These are phyloP conservation scores for Phytophthora pisi DNA, from an alignment of 352 stramenopile species.

Conservation along the genomic window DNA sequence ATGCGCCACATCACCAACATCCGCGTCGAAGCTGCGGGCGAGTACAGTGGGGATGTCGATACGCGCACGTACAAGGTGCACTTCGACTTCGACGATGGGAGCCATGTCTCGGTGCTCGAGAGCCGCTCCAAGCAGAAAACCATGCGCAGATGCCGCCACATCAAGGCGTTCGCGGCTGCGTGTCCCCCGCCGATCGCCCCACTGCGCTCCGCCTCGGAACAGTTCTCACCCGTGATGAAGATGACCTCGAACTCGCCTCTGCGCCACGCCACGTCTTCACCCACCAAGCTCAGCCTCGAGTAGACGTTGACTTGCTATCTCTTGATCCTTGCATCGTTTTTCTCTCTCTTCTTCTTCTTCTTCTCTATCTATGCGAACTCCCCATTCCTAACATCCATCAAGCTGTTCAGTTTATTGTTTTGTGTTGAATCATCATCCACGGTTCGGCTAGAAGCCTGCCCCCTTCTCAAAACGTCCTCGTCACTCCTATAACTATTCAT, in stretches of 20 bases:
- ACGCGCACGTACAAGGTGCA: constrained; percentile 74
- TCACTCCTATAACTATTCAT: constrained; percentile 49
- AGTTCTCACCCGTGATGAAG: constrained; percentile 18
- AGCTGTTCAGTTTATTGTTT: constrained; percentile 44
- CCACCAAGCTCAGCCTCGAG: constrained; percentile 28
- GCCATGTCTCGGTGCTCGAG: constrained; percentile 58
- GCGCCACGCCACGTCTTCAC: constrained; percentile 28
- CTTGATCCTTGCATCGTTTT: not conserved
- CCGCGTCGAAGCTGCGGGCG: constrained; percentile 62
- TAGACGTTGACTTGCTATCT: constrained; percentile 9
- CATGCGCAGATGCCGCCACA: constrained; percentile 52
- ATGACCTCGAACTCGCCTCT: constrained; percentile 21
- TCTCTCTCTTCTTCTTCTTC: not conserved
- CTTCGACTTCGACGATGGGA: constrained; percentile 74
- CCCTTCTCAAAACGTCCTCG: constrained; percentile 34
- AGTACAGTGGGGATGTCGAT: constrained; percentile 73
- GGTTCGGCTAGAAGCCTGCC: constrained; percentile 10
- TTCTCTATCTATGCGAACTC: constrained; percentile 7
- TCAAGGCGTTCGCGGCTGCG: constrained; percentile 56
- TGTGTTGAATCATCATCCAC: constrained; percentile 33
- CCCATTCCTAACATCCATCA: constrained; percentile 19
- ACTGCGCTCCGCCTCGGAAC: constrained; percentile 21
- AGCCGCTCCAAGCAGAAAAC: constrained; percentile 66
- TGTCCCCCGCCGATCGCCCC: constrained; percentile 21
- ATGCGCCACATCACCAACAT: constrained; percentile 65